Base-by-base conservation (phyloP, 306 rosid species). In the Astragalus membranaceus region DNA sequence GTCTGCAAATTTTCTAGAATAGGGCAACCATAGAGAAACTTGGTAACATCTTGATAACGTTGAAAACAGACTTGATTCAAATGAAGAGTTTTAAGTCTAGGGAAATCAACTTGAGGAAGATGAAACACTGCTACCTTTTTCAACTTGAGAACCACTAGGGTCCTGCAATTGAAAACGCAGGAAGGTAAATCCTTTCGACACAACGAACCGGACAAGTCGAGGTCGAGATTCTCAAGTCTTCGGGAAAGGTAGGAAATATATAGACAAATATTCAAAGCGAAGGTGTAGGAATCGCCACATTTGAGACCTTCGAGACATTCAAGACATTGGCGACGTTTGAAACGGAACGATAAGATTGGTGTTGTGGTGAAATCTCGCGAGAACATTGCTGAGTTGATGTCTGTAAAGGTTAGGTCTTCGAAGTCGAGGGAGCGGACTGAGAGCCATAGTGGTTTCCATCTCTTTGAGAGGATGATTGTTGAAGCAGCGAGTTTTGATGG, bases 371-470 rank as follows among this genome's bases (percentile, higher is more conserved):
- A 26, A 26, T 29, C 61, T n/a, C 44, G 67, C 0, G 6, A 13
- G 17, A 29, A 1, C 6, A 43, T 15, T 13, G 1, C 32, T 4
- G 42, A 2, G 15, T 33, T 5, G 0, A 6, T 10, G 35, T 54
- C 0, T 56, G 13, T 6, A 41, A 16, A 16, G 8, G 2, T 12
- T 17, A 7, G 7, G 16, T 51, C 37, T 1, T 68, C 8, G 3
- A 69, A 20, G 41, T 30, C 14, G 6, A 68, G 57, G 12, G 15
- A 29, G 12, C 62, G 4, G 32, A 71, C 47, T 0, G 26, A 60
- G 8, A 35, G 57, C 79, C 81, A 79, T 1, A 82, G 37, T 10
- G 66, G 26, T 0, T 8, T 67, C 86, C 81, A 79, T 5, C 57
- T 79, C 42, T 36, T 61, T 0, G 81, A 82, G 35, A 79, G 69